Conservation (phyloP, 2,329 filamentous ascomycete species). For the Cytospora paraplurivora region DNA sequence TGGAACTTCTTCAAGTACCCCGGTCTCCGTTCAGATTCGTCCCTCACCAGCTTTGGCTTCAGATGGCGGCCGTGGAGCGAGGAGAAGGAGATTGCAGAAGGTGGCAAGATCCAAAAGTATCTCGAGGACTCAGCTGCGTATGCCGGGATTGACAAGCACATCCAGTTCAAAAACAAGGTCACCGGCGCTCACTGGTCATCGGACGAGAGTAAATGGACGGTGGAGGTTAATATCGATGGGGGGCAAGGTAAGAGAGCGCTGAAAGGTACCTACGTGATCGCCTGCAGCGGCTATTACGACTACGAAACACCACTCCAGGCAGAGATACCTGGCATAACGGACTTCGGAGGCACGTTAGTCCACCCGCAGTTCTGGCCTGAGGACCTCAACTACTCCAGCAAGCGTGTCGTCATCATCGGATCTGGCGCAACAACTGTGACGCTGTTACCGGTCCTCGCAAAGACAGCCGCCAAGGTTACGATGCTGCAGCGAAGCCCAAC, state of each 20-base stretch:
- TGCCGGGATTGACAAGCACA: slow-evolving; percentile 56
- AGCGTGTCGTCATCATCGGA: slow-evolving; percentile 73
- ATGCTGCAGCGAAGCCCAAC: slow-evolving; percentile 81
- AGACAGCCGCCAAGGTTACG: slow-evolving; percentile 67
- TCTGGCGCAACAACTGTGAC: slow-evolving; percentile 81
- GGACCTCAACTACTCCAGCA: slow-evolving; percentile 64
- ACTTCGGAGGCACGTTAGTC: slow-evolving; percentile 65
- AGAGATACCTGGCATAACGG: slow-evolving; percentile 66
- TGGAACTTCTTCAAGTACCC: slow-evolving; percentile 81
- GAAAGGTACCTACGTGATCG: slow-evolving; percentile 58
- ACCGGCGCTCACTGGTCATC: slow-evolving; percentile 55
- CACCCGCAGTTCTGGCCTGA: slow-evolving; percentile 80
- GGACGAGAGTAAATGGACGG: slow-evolving; percentile 56
- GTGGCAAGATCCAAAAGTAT: slow-evolving; percentile 55
- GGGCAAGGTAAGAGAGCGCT: slow-evolving; percentile 32
- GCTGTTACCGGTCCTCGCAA: slow-evolving; percentile 68
- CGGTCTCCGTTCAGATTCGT: slow-evolving; percentile 68
- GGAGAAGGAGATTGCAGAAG: slow-evolving; percentile 54
- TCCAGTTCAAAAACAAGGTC: slow-evolving; percentile 55
- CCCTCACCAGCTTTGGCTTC: slow-evolving; percentile 65
- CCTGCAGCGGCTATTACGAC: slow-evolving; percentile 70
- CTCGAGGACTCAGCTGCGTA: slow-evolving; percentile 53
- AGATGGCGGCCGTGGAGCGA: slow-evolving; percentile 71
- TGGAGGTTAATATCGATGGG: slow-evolving; percentile 46
- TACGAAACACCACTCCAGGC: slow-evolving; percentile 64